Base-by-base conservation (phyloP, 495 filamentous ascomycete genomes). In the Aspergillus indologenus region DNA sequence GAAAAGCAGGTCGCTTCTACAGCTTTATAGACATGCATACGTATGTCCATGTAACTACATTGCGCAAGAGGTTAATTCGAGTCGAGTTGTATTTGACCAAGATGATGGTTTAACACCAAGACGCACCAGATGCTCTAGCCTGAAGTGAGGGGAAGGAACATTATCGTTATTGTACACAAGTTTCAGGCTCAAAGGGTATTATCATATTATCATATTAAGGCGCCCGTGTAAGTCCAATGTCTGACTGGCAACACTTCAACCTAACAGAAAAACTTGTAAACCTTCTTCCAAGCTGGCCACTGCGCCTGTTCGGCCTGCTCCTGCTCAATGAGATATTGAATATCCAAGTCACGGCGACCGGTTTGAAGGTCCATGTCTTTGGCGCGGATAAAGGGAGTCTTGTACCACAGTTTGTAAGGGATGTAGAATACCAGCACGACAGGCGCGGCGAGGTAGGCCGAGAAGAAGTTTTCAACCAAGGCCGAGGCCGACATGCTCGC, bases 211-310 rank as follows among this genome's bases (percentile, higher is more conserved):
- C 34, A 15, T 14, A 40, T 40, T 40, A 40, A 40, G 12, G 15
- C 6, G 42, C 24, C 50, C 9, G 18, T 42, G 23, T 3, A 60
- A 43, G 49, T 18, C 29, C 19, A 54, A 24, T 5, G 29, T 5
- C 31, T 29, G n/a, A 47, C 45, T 15, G 42, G 18, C 31, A 46
- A 40, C 17, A 42, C 24, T 22, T 5, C 42, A 14, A 14, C 15
- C 44, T 77, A 86, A 60, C 83, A 86, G 68, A 86, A 81, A 48
- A 80, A 61, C 56, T 81, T 83, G 61, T 83, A 86, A 19, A 84
- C 58, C 69, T 84, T 90, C 83, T 96, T 98, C 92, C 93, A 96
- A 59, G 40, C 71, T 0, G 92, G 91, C 92, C 91, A 94, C 5
- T 70, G 61, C 18, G 79, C 81, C 69, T 75, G 75, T 75, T 96